Conservation (phyloP, 108 stramenopile species). For the Cyclotella cryptica region DNA sequence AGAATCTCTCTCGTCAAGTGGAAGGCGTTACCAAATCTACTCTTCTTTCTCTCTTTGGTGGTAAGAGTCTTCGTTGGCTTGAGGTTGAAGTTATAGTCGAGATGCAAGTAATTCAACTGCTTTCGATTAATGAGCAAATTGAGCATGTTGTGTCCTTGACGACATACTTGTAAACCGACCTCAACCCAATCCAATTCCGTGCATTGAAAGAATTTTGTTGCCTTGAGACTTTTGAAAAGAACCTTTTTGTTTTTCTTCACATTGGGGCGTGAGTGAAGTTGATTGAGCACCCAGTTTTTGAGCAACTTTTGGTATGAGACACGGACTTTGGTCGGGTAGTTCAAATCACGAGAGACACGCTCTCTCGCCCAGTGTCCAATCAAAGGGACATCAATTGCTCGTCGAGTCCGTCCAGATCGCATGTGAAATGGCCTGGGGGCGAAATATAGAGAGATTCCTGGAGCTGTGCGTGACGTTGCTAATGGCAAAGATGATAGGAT, state of each 20-base stretch:
- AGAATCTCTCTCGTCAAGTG: constrained; percentile 98
- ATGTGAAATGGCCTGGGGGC: constrained; percentile 97
- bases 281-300: constrained; percentile 97
- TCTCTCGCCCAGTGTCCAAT: constrained; percentile 96
- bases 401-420: constrained; percentile 93
- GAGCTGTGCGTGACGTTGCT: constrained; percentile 74
- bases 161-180: constrained; percentile 96
- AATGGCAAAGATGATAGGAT: constrained; percentile 67
- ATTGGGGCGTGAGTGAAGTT: constrained; percentile 89
- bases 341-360: constrained; percentile 84
- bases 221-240: constrained; percentile 96
- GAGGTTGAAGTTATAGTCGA: constrained; percentile 99
- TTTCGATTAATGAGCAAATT: constrained; percentile 98
- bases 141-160: constrained; percentile 99
- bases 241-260: constrained; percentile 93
- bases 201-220: constrained; percentile 99
- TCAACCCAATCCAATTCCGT: constrained; percentile 99
- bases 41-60: constrained; percentile 99
- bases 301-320: constrained; percentile 99
- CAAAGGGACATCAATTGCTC: constrained; percentile 95
- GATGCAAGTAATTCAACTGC: constrained; percentile 98
- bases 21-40: constrained; percentile 96
- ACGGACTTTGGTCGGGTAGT: constrained; percentile 98
- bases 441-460: constrained; percentile 96
- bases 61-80: constrained; percentile 99